phyloP scores from a whole-genome alignment of 1,284 basidiomycete species.

The Fistulinella cinereoalba region DNA sequence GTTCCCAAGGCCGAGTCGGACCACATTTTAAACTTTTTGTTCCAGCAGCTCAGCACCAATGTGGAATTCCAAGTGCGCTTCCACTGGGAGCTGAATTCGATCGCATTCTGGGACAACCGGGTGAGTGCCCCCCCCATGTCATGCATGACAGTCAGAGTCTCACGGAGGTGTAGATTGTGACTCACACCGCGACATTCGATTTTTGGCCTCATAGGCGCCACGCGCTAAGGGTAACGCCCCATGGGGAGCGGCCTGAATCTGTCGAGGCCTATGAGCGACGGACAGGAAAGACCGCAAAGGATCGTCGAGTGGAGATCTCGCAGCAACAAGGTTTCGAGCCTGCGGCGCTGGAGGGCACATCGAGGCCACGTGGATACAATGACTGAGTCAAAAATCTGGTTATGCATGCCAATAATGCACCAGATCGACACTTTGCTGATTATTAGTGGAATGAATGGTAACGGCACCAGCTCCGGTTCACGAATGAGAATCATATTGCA shows the following conservation, averaged over 20 bases:
- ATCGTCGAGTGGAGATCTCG: slow-evolving; percentile 65
- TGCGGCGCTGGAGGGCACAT: slow-evolving; percentile 28
- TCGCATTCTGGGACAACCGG: slow-evolving; percentile 75
- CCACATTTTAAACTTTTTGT: slow-evolving; percentile 65
- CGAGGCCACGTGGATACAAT: slow-evolving; percentile 56
- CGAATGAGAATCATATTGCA: no score
- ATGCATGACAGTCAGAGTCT: neutral
- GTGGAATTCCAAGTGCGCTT: slow-evolving; percentile 72
- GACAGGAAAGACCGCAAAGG: slow-evolving; percentile 62
- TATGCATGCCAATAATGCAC: no score
- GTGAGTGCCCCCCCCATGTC: slow-evolving; percentile 32
- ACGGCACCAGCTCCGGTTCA: no score
- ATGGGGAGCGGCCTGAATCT: slow-evolving; percentile 71
- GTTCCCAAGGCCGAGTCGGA: slow-evolving; percentile 81
- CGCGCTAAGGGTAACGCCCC: slow-evolving; percentile 78
- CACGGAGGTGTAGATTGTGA: slow-evolving; percentile 49
- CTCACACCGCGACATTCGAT: slow-evolving; percentile 75
- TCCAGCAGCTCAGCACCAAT: slow-evolving; percentile 65
- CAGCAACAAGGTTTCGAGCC: slow-evolving; percentile 54
- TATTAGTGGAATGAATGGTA: no score
- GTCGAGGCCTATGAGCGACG: slow-evolving; percentile 71
- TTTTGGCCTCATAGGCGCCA: slow-evolving; percentile 75
- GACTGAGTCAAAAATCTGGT: slow-evolving; percentile 40
- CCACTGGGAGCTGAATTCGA: slow-evolving; percentile 64
- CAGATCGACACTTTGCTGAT: no score